Conservation (phyloP, 2,329 filamentous ascomycete genomes). For the Onygenales sp. region DNA sequence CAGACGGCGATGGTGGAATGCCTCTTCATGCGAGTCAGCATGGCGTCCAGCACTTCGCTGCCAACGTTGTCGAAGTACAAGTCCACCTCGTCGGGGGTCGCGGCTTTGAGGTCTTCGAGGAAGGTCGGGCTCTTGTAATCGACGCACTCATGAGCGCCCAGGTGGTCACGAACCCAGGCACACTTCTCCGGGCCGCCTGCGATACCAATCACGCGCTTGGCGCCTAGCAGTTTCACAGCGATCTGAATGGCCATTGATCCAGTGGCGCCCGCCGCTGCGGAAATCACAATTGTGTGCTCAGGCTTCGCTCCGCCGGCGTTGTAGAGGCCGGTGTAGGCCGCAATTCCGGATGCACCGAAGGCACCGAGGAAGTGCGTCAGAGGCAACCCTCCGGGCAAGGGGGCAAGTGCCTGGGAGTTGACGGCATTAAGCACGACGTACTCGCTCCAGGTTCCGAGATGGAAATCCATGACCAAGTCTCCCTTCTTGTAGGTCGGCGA, state of each 20-base stretch:
- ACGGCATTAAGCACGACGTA: not conserved
- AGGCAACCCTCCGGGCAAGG: not conserved
- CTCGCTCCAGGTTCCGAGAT: not conserved
- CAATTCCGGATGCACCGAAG: not conserved
- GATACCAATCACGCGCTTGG: slow-evolving; percentile 52
- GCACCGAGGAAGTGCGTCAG: not conserved
- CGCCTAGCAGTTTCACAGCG: slow-evolving; percentile 58
- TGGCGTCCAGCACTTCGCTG: slow-evolving; percentile 60
- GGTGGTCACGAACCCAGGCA: slow-evolving; percentile 51
- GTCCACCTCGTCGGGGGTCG: slow-evolving; percentile 52
- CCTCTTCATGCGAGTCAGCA: slow-evolving; percentile 52
- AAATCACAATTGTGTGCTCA: slow-evolving; percentile 68
- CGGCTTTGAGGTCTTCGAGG: slow-evolving; percentile 48
- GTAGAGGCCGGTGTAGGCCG: not conserved
- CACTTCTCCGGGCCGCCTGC: slow-evolving; percentile 60
- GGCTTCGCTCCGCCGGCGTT: slow-evolving; percentile 30
- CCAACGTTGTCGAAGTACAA: slow-evolving; percentile 69
- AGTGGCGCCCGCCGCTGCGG: slow-evolving; percentile 68
- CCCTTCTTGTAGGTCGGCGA: not conserved
- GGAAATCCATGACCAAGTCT: not conserved
- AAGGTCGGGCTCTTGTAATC: slow-evolving; percentile 50
- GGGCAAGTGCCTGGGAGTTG: not conserved
- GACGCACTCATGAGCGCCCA: slow-evolving; percentile 58
- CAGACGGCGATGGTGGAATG: slow-evolving; percentile 61
- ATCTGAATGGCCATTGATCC: slow-evolving; percentile 70